These are phyloP conservation scores for Penicillium maclennaniae DNA, from an alignment of 495 filamentous ascomycete species.

Conservation along the genomic window DNA sequence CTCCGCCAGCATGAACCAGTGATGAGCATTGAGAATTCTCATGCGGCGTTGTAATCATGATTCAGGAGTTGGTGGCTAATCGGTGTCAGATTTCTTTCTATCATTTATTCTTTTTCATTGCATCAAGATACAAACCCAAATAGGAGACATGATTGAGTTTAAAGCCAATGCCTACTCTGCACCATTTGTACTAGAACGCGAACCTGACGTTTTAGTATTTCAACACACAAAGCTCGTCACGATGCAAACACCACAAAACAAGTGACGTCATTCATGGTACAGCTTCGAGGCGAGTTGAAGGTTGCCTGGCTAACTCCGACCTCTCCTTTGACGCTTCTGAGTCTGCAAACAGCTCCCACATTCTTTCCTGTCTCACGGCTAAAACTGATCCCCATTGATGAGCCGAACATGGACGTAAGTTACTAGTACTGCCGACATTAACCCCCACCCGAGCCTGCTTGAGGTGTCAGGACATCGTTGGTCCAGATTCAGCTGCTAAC, in stretches of 20 bases:
- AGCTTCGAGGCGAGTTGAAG: background rate
- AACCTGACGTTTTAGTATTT: background rate
- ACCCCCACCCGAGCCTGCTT: background rate
- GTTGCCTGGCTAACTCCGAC: background rate
- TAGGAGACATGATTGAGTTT: background rate
- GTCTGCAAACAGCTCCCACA: background rate
- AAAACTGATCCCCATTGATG: background rate
- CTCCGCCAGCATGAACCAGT: slow-evolving; percentile 34
- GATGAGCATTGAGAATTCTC: slow-evolving; percentile 9
- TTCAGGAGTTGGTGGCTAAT: slow-evolving; percentile 11
- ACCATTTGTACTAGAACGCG: too few species aligned
- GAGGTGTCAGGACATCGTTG: background rate
- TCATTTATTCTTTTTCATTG: slow-evolving; percentile 2
- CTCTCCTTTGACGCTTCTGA: background rate
- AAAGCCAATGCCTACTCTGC: background rate
- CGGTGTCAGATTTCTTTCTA: slow-evolving; percentile 1
- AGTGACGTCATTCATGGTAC: slow-evolving; percentile 11
- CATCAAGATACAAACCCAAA: slow-evolving; percentile 2
- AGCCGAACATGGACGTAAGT: slow-evolving; percentile 19
- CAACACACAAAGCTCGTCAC: background rate
- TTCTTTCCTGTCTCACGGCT: background rate
- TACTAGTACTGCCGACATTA: background rate
- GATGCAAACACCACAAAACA: slow-evolving; percentile 11
- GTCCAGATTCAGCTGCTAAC: background rate
- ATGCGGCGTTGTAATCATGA: slow-evolving; percentile 10